These are phyloP conservation scores for Trichophyton mentagrophytes DNA, from an alignment of 2,329 filamentous ascomycete species.

Conservation along the genomic window DNA sequence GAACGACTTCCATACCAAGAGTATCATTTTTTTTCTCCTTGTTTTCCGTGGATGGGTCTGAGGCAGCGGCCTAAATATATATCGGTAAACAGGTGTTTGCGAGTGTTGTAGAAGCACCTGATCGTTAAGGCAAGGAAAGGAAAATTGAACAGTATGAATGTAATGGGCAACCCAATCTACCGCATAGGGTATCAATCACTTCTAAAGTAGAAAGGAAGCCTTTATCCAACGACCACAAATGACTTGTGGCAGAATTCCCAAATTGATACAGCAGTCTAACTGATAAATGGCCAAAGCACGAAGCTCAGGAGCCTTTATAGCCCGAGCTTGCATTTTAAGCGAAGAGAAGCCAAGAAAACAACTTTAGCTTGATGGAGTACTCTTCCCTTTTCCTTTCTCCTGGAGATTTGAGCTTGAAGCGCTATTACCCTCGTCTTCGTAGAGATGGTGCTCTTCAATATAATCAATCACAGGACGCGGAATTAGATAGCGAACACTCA, in stretches of 20 bases:
- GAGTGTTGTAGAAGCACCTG: not conserved
- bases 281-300: not conserved
- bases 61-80: not conserved
- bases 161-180: not conserved
- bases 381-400: constrained; percentile 3
- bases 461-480: constrained; percentile 64
- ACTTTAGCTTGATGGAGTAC: not conserved
- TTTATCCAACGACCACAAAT: not conserved
- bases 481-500: constrained; percentile 68
- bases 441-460: constrained; percentile 55
- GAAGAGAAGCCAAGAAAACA: not conserved
- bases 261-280: not conserved
- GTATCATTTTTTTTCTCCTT: not conserved
- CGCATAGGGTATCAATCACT: not conserved
- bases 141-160: not conserved
- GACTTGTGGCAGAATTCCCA: not conserved
- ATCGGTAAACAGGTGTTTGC: not conserved
- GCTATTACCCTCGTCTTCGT: constrained; percentile 38
- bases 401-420: not conserved
- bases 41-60: not conserved
- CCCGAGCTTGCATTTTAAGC: not conserved
- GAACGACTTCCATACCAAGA: not conserved
- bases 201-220: not conserved
- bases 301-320: not conserved
- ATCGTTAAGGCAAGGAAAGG: not conserved